A percentile compares a stretch with the other conserved stretches of the same genome.
Conservation (phyloP, 2,329 filamentous ascomycete genomes). For the Parastagonospora nodorum region DNA sequence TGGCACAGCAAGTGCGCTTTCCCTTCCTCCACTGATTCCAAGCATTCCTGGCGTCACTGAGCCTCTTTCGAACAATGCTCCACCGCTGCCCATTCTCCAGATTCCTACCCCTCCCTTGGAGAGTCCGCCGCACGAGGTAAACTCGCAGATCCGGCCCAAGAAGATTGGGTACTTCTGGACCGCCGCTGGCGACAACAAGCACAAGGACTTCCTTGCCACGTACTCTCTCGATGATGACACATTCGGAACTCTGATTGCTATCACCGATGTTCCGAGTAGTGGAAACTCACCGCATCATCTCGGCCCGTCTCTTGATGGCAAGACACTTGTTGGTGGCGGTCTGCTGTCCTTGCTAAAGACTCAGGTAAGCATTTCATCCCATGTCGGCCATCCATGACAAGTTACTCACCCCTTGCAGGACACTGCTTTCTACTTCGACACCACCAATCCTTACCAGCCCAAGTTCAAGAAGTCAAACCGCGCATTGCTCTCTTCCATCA, state of each 20-base stretch:
- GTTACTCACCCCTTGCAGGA: constrained; percentile 48
- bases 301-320: constrained; percentile 60
- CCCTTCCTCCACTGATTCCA: constrained; percentile 62
- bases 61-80: constrained; percentile 56
- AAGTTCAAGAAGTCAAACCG: constrained; percentile 65
- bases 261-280: constrained; percentile 63
- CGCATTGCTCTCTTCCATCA: constrained; percentile 63
- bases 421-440: constrained; percentile 67
- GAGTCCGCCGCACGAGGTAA: constrained; percentile 58
- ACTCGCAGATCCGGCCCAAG: constrained; percentile 63
- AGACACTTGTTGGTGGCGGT: constrained; percentile 63
- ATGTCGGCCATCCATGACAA: neutral
- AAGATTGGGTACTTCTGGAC: constrained; percentile 71
- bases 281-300: constrained; percentile 67
- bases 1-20: constrained; percentile 31
- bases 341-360: constrained; percentile 64
- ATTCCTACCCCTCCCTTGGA: constrained; percentile 63
- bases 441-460: constrained; percentile 62
- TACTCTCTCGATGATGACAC: constrained; percentile 66
- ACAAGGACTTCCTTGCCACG: constrained; percentile 64
- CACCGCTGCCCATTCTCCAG: constrained; percentile 64
- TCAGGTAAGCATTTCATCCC: constrained; percentile 36
- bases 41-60: constrained; percentile 64
- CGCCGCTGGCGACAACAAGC: constrained; percentile 63
- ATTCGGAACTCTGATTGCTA: constrained; percentile 63